Base-by-base conservation (phyloP, 2,329 filamentous ascomycete species). In the Botrytis sinoallii region DNA sequence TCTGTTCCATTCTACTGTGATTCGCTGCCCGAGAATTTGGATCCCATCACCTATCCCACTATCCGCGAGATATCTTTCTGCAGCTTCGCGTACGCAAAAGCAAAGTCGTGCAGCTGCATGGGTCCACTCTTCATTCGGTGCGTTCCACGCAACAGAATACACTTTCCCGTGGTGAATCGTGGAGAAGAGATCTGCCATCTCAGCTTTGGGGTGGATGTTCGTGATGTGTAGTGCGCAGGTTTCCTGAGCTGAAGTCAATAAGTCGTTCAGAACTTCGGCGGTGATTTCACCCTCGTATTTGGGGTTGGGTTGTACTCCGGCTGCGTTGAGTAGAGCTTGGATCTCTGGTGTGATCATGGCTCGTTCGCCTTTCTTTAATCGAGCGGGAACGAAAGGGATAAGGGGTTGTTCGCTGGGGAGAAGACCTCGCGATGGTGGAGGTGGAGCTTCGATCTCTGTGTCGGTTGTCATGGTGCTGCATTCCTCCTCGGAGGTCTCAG, bases 1-100 rank as follows among this genome's bases (percentile, higher is more conserved):
- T 3, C 72, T 38, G 29, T 77, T 77, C 73, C 70, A 75, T 10
- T 69, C 70, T 3, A 71, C 76, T 0, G 29, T 59, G 29, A 74
- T 61, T n/a, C 64, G 42, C 10, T 52, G 32, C 3, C 75, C 76
- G 0, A 70, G 68, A 14, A 76, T 73, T 16, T 48, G 29, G 4
- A 77, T 74, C 0, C 75, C 76, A n/a, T 59, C 57, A 22, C 67
- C 63, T 0, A 38, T 63, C 20, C 46, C 25, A 29, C 35, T 48
- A 12, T 57, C 60, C 4, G 38, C 61, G 5, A 72, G 60, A 63
- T 44, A 65, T 29, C 18, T 38, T 8, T 71, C 61, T 4, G 73
- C 73, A 16, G 61, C 73, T 59, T 57, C 52, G 25, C 60, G 68
- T 57, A 14, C 25, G 29, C 46, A 72, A 25, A 74, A 74, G 29